A percentile compares a stretch with the other conserved stretches of the same genome.
Evolutionary conservation across 2,329 filamentous ascomycete species (phyloP).

Genomic region (Macrophomina pseudophaseolina): DNA sequence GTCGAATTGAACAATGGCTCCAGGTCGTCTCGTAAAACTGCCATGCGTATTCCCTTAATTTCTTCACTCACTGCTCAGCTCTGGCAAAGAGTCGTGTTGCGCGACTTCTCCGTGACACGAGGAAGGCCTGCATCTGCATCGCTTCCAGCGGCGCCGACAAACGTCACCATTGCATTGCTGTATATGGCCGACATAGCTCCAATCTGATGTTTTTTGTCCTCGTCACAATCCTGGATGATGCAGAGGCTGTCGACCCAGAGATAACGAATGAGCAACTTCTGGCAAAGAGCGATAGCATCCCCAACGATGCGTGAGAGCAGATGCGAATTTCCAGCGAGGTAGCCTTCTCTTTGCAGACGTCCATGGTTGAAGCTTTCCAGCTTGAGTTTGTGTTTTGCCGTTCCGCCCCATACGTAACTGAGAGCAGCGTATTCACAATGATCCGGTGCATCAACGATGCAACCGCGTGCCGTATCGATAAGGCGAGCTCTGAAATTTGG

Average conservation of each 20-base stretch:
- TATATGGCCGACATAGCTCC: constrained; percentile 1
- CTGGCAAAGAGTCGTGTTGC: not conserved
- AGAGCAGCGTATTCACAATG: not conserved
- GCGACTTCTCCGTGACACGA: not conserved
- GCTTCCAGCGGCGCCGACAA: not conserved
- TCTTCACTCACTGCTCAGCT: too few relatives aligned
- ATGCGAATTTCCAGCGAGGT: too few relatives aligned
- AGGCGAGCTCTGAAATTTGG: too few relatives aligned
- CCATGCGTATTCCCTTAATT: too few relatives aligned
- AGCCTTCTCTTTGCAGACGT: not conserved
- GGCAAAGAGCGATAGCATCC: constrained; percentile 6
- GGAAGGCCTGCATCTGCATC: constrained; percentile 7
- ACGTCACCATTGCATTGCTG: not conserved
- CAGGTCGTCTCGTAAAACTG: too few relatives aligned
- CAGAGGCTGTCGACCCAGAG: constrained; percentile 25
- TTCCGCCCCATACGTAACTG: not conserved
- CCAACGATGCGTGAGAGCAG: not conserved
- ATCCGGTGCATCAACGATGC: too few relatives aligned
- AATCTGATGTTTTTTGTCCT: constrained; percentile 13
- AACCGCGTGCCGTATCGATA: too few relatives aligned
- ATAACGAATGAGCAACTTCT: too few relatives aligned
- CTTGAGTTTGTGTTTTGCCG: not conserved
- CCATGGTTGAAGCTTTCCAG: not conserved
- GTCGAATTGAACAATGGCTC: not conserved
- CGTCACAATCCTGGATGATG: constrained; percentile 23